Base-by-base conservation (phyloP, 345 rosid species). In the Pistacia integerrima region DNA sequence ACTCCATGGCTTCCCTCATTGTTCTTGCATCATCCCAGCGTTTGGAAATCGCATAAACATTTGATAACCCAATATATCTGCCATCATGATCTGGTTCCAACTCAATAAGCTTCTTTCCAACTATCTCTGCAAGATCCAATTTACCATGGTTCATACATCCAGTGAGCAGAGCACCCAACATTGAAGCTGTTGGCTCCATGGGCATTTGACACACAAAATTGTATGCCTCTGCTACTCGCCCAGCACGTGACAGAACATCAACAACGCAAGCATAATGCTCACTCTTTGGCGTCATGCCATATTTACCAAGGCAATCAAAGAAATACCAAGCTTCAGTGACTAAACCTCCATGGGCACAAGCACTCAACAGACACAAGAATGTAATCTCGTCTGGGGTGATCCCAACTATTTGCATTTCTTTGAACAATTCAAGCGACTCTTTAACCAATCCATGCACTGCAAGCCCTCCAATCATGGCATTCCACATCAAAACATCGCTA, bases 201-300 rank as follows among this genome's bases (percentile, higher is more conserved):
- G 94, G 96, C 86, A 90, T 88, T 76, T 81, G 63, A 35, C 81
- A 68, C 49, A 89, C 33, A 70, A 93, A 88, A 33, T 63, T 74
- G 66, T 87, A 91, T 1, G 97, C 97, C 78, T 91, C 94, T 28
- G 65, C 81, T 28, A 91, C 84, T 52, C 82, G 81, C 59, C 96
- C 98, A 7, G 97, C 91, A 1, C 96, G 90, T 18, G 96, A 90
- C 74, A 95, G 78, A 67, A 82, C 93, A 76, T 95, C 95, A 9
- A 91, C 92, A 90, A 95, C 84, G 84, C 96, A 93, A 64, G 99
- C 96, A 74, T 85, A 95, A 74, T 95, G 98, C 84, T 95, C 99
- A 7, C 82, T 77, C 82, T 87, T 87, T 1, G 94, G 88, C 16
- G 73, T 69, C 82, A 82, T 81, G 20, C 91, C 84, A 16, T 70